Evolutionary conservation across 352 stramenopile genomes (phyloP), one percentile per base, ranked within the genome.

Genomic region (Phytophthora foliorum): DNA sequence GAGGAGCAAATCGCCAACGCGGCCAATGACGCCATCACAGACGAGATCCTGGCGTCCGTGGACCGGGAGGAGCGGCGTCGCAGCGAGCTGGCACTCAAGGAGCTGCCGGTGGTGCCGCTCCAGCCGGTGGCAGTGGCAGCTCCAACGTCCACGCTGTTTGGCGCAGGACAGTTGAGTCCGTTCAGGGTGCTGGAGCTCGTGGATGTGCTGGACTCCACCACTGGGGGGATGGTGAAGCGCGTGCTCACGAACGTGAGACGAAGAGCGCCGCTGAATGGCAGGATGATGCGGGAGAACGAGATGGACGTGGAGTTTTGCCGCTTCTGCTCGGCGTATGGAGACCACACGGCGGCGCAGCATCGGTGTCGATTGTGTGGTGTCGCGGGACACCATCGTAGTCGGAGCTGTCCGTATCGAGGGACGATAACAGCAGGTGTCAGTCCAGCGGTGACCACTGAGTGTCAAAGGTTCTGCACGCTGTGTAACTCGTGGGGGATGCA

Each of bases 171-270:
- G 21, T 78, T 84, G 61, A 82, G 69, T 44, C 74, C 79, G 19
- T 91, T 90, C 61, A 76, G 80, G n/a, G 82, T 93, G 52, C 65
- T 93, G 10, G 85, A 93, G 52, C 74, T 95, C 3, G 78, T 93
- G 25, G 85, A 93, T 58, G 79, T 93, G 46, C 72, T 94, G 38
- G 87, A 95, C 59, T 85, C 85, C 25, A 91, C 80, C 8, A 93
- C 87, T 0, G 85, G 85, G 6, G 87, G 84, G 14, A 86, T 92
- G 77, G 87, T 93, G 31, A 89, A 91, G 68, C 73, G 75, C 6
- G 82, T 95, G 22, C 69, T 95, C 27, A 87, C 73, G 16, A 93
- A 93, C 29, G 81, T 95, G 31, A 74, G 84, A 8, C 69, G 62
- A 7, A 79, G 80, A 50, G 67, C 82, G 41, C 83, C 80, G 22